Percentiles rank a stretch among this genome's conserved stretches.
Conservation (phyloP, 2,329 filamentous ascomycete genomes). For the Trichoderma polysporum region DNA sequence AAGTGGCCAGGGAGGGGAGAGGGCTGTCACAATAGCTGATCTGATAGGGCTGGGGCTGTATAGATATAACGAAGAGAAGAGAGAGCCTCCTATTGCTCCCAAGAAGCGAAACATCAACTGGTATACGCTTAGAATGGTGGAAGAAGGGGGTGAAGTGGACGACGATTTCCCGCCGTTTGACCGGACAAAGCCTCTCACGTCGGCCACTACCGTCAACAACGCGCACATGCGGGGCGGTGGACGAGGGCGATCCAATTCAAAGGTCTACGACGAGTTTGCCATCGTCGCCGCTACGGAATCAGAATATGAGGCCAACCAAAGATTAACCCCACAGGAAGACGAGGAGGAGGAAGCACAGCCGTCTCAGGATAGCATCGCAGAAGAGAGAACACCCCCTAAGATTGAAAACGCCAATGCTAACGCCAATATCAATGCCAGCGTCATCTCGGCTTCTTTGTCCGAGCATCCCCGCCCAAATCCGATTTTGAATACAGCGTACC, state of each 20-base stretch:
- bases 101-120: constrained; percentile 75
- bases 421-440: not conserved
- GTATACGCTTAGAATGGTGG: constrained; percentile 81
- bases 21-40: constrained; percentile 71
- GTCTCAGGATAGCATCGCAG: constrained; percentile 35
- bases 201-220: constrained; percentile 81
- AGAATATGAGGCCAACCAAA: constrained; percentile 68
- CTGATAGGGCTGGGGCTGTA: constrained; percentile 79
- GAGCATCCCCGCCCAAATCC: constrained; percentile 53
- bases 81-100: constrained; percentile 62
- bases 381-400: constrained; percentile 32
- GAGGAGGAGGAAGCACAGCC: constrained; percentile 36
- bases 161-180: constrained; percentile 80
- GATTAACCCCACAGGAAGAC: constrained; percentile 64
- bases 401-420: constrained; percentile 29
- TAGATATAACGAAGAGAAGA: constrained; percentile 74
- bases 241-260: constrained; percentile 65
- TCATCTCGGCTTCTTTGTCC: constrained; percentile 24
- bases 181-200: constrained; percentile 69
- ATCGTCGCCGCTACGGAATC: constrained; percentile 69
- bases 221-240: constrained; percentile 67
- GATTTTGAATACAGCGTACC: constrained; percentile 60
- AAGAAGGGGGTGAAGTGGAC: constrained; percentile 81
- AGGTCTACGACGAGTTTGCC: constrained; percentile 80
- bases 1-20: constrained; percentile 60